These are phyloP conservation scores for Astrephomene gubernaculifera DNA, from an alignment of 139 green algal genomes.

Conservation along the genomic window DNA sequence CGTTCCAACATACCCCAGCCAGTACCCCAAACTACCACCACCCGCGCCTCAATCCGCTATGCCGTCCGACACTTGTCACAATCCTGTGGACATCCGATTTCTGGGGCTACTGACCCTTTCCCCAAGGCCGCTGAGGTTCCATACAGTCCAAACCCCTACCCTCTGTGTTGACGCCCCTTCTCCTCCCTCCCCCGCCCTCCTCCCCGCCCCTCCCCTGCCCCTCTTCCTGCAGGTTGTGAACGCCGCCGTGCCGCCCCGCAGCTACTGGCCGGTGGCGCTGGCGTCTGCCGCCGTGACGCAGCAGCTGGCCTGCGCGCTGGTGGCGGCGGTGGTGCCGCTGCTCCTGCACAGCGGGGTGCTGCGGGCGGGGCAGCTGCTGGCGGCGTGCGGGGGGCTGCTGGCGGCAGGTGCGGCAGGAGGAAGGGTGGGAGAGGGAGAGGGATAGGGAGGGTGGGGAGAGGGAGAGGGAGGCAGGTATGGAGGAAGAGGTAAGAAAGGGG, in stretches of 20 bases:
- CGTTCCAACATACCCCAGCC: too few species aligned
- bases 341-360: conserved; percentile 44
- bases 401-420: conserved; percentile 1
- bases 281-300: conserved; percentile 75
- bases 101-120: neutral
- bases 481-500: too few species aligned
- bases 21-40: too few species aligned
- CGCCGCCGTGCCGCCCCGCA: conserved; percentile 55
- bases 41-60: neutral
- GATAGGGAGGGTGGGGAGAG: too few species aligned
- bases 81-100: neutral
- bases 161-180: neutral
- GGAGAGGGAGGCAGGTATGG: too few species aligned
- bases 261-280: conserved; percentile 78
- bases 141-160: neutral
- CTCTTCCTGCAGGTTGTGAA: conserved; percentile 70
- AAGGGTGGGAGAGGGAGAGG: neutral
- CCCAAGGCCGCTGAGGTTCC: neutral
- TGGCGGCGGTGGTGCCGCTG: conserved; percentile 61
- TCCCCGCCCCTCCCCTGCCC: neutral
- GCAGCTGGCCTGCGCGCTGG: conserved; percentile 76
- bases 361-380: neutral
- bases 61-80: neutral
- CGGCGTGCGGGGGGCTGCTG: conserved; percentile 1
- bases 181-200: neutral